phyloP scores from a whole-genome alignment of 345 rosid species.

The Erucastrum elatum region DNA sequence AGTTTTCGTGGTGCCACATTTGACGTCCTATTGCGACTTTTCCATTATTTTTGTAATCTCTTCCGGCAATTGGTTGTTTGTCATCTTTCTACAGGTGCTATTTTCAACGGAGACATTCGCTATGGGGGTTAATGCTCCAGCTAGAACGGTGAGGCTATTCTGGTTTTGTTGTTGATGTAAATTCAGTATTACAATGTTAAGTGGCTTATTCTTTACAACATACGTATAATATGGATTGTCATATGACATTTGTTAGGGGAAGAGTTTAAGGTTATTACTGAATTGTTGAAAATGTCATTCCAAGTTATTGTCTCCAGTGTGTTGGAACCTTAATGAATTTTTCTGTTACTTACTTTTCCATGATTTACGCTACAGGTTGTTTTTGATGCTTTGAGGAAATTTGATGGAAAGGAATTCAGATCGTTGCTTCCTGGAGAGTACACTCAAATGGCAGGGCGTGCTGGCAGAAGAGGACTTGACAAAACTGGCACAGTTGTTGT shows the following conservation, averaged over 20 bases:
- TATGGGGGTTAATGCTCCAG: conserved; percentile 99
- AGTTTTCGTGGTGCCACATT: conserved; percentile 7
- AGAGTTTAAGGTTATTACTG: not conserved
- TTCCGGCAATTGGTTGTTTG: conserved; percentile 10
- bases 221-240: not conserved
- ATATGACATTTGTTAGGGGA: not conserved
- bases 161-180: not conserved
- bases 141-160: conserved; percentile 76
- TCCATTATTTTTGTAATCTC: not conserved
- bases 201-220: conserved; percentile 15
- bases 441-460: conserved; percentile 99
- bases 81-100: conserved; percentile 60
- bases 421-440: conserved; percentile 91
- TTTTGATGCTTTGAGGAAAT: conserved; percentile 88
- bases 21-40: not conserved
- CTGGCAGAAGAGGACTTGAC: conserved; percentile 98
- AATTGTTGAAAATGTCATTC: not conserved
- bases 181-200: conserved; percentile 13
- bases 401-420: conserved; percentile 92
- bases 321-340: conserved; percentile 4
- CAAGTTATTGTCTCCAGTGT: not conserved
- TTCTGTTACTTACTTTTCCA: conserved; percentile 26
- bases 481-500: conserved; percentile 89
- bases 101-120: conserved; percentile 99
- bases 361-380: conserved; percentile 61